Evolutionary conservation across 352 stramenopile species (phyloP), one percentile per base, ranked within the genome.

Genomic region (Phytophthora capsici): DNA sequence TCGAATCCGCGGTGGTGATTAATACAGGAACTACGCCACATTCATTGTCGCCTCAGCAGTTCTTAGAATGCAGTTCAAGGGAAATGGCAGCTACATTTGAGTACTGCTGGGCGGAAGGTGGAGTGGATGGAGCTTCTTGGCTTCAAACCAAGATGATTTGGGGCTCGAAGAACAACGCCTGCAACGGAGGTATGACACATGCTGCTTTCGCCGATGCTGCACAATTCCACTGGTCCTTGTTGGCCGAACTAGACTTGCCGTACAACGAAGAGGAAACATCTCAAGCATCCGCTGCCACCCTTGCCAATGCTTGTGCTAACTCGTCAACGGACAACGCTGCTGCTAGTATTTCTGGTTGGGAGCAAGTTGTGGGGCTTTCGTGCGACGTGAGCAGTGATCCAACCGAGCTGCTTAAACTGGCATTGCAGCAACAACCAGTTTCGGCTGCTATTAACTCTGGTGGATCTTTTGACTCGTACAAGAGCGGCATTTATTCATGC

Each of bases 391-490:
- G 70, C 34, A 83, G 57, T n/a, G 76, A 91, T 50, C 36, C 83
- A 14, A 82, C 69, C 8, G 58, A 83, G 34, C 60, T 95, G 22
- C 77, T 95, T 32, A 90, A 90, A 57, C 48, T 82, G 26, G 84
- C 83, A 34, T 64, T 95, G 28, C 80, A 89, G 57, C 68, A 81
- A 36, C 84, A 92, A 40, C 86, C 86, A 9, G 80, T 95, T 34
- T 89, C 86, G 5, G 86, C 89, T 22, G 86, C 84, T 12, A 82
- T 95, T 46, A 91, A 93, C 74, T 93, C 86, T 22, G 76, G 77
- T n/a, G 77, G 73, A 12, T 66, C 73, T 34, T 93, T 95, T 59
- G 91, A 95, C 47, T 77, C 87, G 53, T 93, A 93, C 80, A 92
- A 91, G 52, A 71, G 75, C 36, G 86, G 86, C 25, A 77, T 93